Base-by-base conservation (phyloP, 2,329 filamentous ascomycete genomes). In the Cercospora berteroae region DNA sequence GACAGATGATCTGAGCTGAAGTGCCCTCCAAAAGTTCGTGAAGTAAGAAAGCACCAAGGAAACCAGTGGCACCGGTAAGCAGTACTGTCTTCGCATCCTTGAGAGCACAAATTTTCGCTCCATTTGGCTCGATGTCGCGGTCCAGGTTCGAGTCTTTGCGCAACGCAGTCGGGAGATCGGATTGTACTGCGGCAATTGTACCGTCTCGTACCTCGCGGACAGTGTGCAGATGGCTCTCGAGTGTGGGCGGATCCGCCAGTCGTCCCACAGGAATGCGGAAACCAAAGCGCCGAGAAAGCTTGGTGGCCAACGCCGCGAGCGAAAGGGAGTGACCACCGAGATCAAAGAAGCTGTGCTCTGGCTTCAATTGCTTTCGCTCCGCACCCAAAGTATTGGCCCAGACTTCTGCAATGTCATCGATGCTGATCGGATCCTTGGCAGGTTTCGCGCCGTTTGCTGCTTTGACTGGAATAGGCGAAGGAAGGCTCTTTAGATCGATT, bases 301-400 rank as follows among this genome's bases (percentile, higher is more conserved):
- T 87, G 27, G 88, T 88, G n/a, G 91, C 88, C 27, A 94, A 83
- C 68, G 93, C 89, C 0, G 91, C 91, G n/a, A 94, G 85, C 1
- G 88, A 88, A 63, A 94, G 80, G 0, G 90, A 93, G 78, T 94
- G 91, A 0, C 91, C 91, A 39, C 91, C 91, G 1, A 94, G 81
- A 68, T 94, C 91, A 76, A 94, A 94, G 79, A 94, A 94, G 77
- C 89, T 90, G 76, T 92, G 89, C 69, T 91, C 88, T 1, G 85
- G 75, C 62, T 89, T 90, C 25, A 94, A 86, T 20, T 85, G 82
- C 48, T 80, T 84, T 9, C 83, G 80, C 0, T 89, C 85, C n/a
- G 90, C 85, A 69, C 89, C 88, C 13, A 94, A 83, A 27, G 88
- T 86, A 2, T 87, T 83, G 2, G 90, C 89, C 91, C 91, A 94